Evolutionary conservation across 805 yeast species (phyloP).

Genomic region (Cyberlindnera amylophila): DNA sequence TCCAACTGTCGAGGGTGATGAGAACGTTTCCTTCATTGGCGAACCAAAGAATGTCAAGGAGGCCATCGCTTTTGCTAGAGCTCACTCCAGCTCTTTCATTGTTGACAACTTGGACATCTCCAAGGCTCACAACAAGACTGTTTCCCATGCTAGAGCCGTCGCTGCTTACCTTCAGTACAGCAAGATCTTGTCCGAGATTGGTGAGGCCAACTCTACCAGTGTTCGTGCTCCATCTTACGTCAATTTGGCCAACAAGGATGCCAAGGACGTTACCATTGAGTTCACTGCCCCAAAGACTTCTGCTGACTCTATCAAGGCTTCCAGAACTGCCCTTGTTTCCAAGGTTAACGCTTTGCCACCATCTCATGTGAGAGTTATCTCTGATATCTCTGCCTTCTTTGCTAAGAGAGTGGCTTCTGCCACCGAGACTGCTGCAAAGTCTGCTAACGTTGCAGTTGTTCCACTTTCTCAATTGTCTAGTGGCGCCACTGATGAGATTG

Average conservation of each 20-base stretch:
- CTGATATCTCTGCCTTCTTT: conserved; percentile 67
- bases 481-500: conserved; percentile 39
- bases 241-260: conserved; percentile 38
- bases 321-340: conserved; percentile 69
- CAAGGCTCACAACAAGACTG: conserved; percentile 81
- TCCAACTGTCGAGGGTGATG: conserved; percentile 44
- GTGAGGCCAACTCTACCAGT: conserved; percentile 39
- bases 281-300: conserved; percentile 51
- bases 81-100: conserved; percentile 52
- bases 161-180: conserved; percentile 61
- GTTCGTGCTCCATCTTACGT: conserved; percentile 45
- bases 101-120: conserved; percentile 77
- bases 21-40: conserved; percentile 60
- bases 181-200: conserved; percentile 42
- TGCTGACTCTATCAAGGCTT: conserved; percentile 49
- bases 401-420: conserved; percentile 40
- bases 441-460: conserved; percentile 51
- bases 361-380: conserved; percentile 48
- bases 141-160: conserved; percentile 70
- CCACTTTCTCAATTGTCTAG: conserved; percentile 50
- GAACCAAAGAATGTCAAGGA: conserved; percentile 49
- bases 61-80: conserved; percentile 63
- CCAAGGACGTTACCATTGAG: conserved; percentile 51
- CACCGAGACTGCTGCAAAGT: conserved; percentile 39
- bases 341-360: conserved; percentile 75